Evolutionary conservation across 495 filamentous ascomycete genomes (phyloP).

Genomic region (Penicillium daleae): DNA sequence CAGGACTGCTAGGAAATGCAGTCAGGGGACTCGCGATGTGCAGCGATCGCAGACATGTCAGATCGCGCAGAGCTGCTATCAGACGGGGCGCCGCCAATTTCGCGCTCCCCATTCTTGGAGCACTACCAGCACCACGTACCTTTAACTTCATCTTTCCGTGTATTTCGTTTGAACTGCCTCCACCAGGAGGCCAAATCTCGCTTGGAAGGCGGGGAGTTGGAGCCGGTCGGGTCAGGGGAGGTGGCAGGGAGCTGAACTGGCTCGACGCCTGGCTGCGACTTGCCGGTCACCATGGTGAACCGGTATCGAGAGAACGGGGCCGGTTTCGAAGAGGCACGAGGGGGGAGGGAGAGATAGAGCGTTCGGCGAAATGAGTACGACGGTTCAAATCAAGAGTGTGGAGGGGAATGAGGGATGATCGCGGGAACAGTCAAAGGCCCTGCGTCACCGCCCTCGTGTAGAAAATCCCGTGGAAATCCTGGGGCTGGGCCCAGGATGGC

Average conservation of each 20-base stretch:
- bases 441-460: conserved; percentile 46
- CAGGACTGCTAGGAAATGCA: too few species aligned
- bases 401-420: conserved; percentile 14
- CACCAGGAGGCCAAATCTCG: conserved; percentile 89
- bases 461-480: conserved; percentile 31
- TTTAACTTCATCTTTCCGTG: conserved; percentile 76
- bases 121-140: conserved; percentile 52
- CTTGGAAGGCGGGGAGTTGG: conserved; percentile 68
- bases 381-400: background rate
- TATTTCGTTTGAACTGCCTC: conserved; percentile 80
- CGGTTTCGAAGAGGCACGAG: conserved; percentile 11
- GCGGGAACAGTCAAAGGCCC: conserved; percentile 24
- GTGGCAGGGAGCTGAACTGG: conserved; percentile 39
- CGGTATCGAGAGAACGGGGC: conserved; percentile 14
- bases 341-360: background rate
- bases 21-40: background rate
- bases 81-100: background rate
- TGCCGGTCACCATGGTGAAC: conserved; percentile 49
- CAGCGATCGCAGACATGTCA: background rate
- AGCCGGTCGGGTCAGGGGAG: conserved; percentile 38
- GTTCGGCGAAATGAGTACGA: background rate
- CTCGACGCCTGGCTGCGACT: conserved; percentile 45
- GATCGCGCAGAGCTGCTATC: background rate
- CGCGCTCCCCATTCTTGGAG: conserved; percentile 3
- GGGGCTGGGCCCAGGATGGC: conserved; percentile 40